Evolutionary conservation across 305 asterid species (phyloP).

Genomic region (Fraxinus sp.): DNA sequence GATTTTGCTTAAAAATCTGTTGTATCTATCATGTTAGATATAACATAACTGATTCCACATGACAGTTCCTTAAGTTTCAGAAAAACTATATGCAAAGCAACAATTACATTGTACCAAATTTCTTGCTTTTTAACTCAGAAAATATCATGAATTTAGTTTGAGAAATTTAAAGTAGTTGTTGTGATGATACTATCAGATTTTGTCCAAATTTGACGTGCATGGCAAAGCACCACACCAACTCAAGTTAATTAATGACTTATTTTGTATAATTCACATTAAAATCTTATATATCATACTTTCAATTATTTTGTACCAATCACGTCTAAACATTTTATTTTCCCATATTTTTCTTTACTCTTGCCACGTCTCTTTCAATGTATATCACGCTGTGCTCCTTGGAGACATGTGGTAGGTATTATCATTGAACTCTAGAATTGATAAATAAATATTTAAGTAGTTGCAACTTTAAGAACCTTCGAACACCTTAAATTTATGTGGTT

Average conservation of each 20-base stretch:
- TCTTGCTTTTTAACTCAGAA: slow-evolving; percentile 23
- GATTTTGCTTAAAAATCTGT: slow-evolving; percentile 16
- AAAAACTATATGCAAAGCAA: slow-evolving; percentile 45
- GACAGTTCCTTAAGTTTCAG: slow-evolving; percentile 37
- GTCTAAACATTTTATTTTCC: background rate
- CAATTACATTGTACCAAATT: slow-evolving; percentile 51
- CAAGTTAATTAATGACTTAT: background rate
- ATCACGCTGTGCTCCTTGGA: background rate
- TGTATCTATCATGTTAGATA: slow-evolving; percentile 23
- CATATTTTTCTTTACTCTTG: background rate
- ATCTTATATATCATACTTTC: background rate
- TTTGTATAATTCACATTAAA: background rate
- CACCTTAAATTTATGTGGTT: background rate
- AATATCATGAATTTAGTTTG: background rate
- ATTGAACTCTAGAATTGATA: background rate
- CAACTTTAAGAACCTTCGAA: background rate
- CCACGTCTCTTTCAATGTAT: background rate
- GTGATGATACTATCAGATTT: slow-evolving; percentile 4
- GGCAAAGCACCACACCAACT: background rate
- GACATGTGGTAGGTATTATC: background rate
- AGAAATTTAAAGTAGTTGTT: background rate
- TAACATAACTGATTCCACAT: slow-evolving; percentile 24
- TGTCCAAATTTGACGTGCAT: background rate
- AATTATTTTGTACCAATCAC: background rate
- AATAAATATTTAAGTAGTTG: background rate